phyloP scores from a whole-genome alignment of 495 filamentous ascomycete genomes.

The Haplographium delicatum region DNA sequence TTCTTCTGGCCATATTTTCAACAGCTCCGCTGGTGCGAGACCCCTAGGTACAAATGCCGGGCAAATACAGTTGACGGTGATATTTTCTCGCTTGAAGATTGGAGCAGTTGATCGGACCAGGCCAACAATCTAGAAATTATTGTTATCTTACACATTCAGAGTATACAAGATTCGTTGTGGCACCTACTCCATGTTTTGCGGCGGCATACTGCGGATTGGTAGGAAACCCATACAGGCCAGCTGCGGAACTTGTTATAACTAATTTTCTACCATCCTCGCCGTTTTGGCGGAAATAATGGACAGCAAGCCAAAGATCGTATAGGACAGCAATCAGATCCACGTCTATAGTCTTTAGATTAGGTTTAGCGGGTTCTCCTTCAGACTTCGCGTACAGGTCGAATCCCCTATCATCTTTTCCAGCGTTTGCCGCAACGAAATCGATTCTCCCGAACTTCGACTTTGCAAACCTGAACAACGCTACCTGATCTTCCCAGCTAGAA shows the following conservation, averaged over 20 bases:
- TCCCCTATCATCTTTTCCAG: conserved; percentile 23
- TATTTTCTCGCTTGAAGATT: conserved; percentile 22
- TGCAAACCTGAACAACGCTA: conserved; percentile 33
- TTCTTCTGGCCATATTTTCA: conserved; percentile 31
- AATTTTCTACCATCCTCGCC: conserved; percentile 17
- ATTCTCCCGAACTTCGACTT: conserved; percentile 32
- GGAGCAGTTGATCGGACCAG: neutral
- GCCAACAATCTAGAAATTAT: no score
- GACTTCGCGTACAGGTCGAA: conserved; percentile 5
- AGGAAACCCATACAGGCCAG: conserved; percentile 13
- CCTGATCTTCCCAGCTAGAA: conserved; percentile 34
- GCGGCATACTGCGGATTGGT: neutral
- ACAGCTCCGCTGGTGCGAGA: conserved; percentile 30
- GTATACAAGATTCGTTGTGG: no score
- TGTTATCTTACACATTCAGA: no score
- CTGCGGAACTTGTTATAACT: conserved; percentile 27
- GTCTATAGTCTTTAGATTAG: neutral
- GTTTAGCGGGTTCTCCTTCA: neutral
- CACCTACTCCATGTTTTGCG: neutral
- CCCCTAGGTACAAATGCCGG: conserved; percentile 34
- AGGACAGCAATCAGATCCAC: conserved; percentile 11
- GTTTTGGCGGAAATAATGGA: conserved; percentile 34
- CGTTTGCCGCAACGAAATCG: conserved; percentile 41
- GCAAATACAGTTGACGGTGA: conserved; percentile 35
- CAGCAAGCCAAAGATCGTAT: conserved; percentile 40